Base-by-base conservation (phyloP, 352 stramenopile genomes). In the Phytophthora nicotianae region DNA sequence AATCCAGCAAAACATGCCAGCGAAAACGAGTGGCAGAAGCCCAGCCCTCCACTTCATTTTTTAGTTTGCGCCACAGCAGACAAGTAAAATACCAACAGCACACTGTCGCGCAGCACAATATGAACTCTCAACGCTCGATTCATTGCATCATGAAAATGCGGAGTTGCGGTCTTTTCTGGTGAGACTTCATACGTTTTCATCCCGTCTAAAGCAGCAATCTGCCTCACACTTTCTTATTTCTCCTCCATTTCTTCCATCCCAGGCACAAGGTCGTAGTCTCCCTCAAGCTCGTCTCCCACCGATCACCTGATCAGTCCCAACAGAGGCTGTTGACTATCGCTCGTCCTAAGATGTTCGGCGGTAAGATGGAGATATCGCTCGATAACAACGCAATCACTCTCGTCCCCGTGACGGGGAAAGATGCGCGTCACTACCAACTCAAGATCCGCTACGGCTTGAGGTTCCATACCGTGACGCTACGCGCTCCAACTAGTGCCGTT, bases 141-240 rank as follows among this genome's bases (percentile, higher is more conserved):
- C 62, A 57, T 3, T 72, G 67, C 27, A 50, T 53, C 32, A 75
- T 75, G 67, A 72, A 65, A 40, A 75, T 75, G 56, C 67, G 63
- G 21, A 51, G 29, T 27, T 75, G 62, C 11, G 57, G 67, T 6
- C 46, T 75, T 59, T 75, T 75, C 35, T 75, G 67, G 67, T 75
- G 45, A 62, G 55, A 32, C 19, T 47, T 55, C 49, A 38, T 33
- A 47, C 37, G 46, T 38, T 8, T 37, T 49, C 21, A 21, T 21
- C 19, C 9, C 32, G 29, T 23, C 48, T 23, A 20, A 48, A 50
- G 3, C 19, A 47, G 21, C 14, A 27, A 26, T 27, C 38, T 55
- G 32, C n/a, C 24, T 33, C 14, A 33, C 24, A 11, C 9, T 33
- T 47, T 17, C 19, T 29, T 21, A 16, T n/a, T 50, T 47, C 16